Conservation (phyloP, 2,329 filamentous ascomycete genomes). For the Phoma sp. region DNA sequence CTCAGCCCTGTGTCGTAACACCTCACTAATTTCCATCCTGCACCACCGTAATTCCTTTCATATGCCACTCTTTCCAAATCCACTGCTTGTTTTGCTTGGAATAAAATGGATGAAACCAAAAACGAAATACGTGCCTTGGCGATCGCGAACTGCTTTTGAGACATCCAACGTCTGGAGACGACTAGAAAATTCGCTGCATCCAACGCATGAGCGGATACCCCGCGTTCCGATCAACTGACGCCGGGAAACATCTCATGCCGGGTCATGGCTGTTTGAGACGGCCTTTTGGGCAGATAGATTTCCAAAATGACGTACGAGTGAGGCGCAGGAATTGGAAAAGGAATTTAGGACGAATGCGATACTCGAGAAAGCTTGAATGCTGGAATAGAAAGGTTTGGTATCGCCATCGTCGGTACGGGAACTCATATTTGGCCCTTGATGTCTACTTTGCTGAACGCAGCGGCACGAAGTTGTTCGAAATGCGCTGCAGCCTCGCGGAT, state of each 20-base stretch:
- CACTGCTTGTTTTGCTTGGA: conserved; percentile 21
- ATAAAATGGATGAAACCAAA: conserved; percentile 20
- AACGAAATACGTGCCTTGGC: conserved; percentile 15
- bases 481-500: conserved; percentile 67
- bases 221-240: conserved; percentile 38
- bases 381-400: conserved; percentile 1
- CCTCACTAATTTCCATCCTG: neutral
- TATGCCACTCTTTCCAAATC: conserved; percentile 18
- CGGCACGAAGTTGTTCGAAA: conserved; percentile 76
- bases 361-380: conserved; percentile 16
- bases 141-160: conserved; percentile 28
- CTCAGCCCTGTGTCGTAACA: conserved; percentile 2
- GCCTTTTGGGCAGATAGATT: conserved; percentile 17
- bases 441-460: conserved; percentile 86
- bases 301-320: conserved; percentile 30
- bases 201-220: conserved; percentile 43
- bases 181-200: conserved; percentile 41
- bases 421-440: conserved; percentile 94
- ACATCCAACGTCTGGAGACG: conserved; percentile 37
- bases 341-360: conserved; percentile 19
- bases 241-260: conserved; percentile 27
- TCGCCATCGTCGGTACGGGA: conserved; percentile 6
- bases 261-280: conserved; percentile 33
- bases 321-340: conserved; percentile 33
- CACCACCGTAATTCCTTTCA: neutral